Evolutionary conservation across 495 filamentous ascomycete genomes (phyloP), one percentile per base, ranked within the genome.

Genomic region (Daldinia caldariorum): DNA sequence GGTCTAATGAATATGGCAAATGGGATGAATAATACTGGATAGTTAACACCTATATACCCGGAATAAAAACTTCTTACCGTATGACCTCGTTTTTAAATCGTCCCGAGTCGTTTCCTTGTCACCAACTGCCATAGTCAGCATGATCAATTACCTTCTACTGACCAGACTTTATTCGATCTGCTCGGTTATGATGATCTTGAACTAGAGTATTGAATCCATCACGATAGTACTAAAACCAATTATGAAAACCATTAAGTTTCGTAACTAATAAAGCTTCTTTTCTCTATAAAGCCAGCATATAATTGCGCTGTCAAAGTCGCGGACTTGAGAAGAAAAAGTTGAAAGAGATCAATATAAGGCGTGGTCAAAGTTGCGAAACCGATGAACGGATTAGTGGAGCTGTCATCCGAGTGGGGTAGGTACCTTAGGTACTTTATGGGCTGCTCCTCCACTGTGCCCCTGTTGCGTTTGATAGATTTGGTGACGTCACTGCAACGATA

Each of bases 401-500:
- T 26, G 26, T 3, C 26, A 26, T 26, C 26, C n/a, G n/a, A n/a
- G n/a, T n/a, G n/a, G n/a, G n/a, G n/a, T n/a, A n/a, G n/a, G n/a
- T n/a, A n/a, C n/a, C n/a, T n/a, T n/a, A n/a, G n/a, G n/a, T n/a
- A n/a, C n/a, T n/a, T n/a, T n/a, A n/a, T n/a, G n/a, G n/a, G n/a
- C n/a, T n/a, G n/a, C 53, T 56, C 10, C 6, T 31, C 39, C 29
- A 39, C 39, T 18, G 31, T 38, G 32, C 45, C 37, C 50, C 34
- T 58, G 14, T 20, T 7, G 26, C 16, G 13, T 16, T 13, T 7
- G 45, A 49, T 16, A 4, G 31, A 55, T 63, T 50, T 32, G n/a
- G 65, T 72, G 70, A 72, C 70, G 70, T 72, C 70, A 72, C 38
- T 60, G 64, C n/a, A 16, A 63, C 53, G 56, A 51, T 65, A 35